phyloP scores from a whole-genome alignment of 768 basidiomycete species.

The Tremella mesenterica region DNA sequence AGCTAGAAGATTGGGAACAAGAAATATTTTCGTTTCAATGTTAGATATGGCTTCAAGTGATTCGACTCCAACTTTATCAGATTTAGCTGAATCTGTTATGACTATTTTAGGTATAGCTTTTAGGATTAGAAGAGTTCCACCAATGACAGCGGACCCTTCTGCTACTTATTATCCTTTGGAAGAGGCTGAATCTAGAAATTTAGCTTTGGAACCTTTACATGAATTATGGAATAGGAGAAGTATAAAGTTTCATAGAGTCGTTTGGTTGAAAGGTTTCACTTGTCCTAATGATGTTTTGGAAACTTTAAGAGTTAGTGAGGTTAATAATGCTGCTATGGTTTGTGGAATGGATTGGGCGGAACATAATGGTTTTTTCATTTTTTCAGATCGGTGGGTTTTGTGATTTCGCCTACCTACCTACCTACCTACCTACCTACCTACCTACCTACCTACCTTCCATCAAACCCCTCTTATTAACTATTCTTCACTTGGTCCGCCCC shows the following conservation, averaged over 20 bases:
- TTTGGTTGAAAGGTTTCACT: slow-evolving; percentile 98
- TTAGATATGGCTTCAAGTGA: slow-evolving; percentile 92
- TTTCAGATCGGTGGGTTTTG: slow-evolving; percentile 74
- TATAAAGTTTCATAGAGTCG: slow-evolving; percentile 77
- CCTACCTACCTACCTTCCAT: too few relatives aligned
- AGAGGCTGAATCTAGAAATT: slow-evolving; percentile 86
- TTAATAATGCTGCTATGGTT: slow-evolving; percentile 93
- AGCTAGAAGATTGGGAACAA: slow-evolving; percentile 76
- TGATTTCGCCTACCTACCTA: background rate
- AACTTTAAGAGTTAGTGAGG: slow-evolving; percentile 78
- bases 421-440: background rate
- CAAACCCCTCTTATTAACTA: too few relatives aligned
- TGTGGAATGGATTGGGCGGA: slow-evolving; percentile 99
- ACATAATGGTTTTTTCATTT: slow-evolving; percentile 93
- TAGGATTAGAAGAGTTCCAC: slow-evolving; percentile 78
- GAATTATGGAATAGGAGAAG: slow-evolving; percentile 69
- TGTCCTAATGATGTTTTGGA: slow-evolving; percentile 97
- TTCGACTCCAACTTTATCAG: slow-evolving; percentile 85
- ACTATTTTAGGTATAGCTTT: slow-evolving; percentile 88
- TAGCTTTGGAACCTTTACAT: slow-evolving; percentile 78
- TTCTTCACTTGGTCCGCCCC: too few relatives aligned
- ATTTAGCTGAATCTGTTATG: slow-evolving; percentile 89
- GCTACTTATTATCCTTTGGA: slow-evolving; percentile 92
- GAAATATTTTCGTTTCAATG: slow-evolving; percentile 93
- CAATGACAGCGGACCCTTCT: slow-evolving; percentile 81